These are phyloP conservation scores for Calycina marina DNA, from an alignment of 2,329 filamentous ascomycete species.

Conservation along the genomic window DNA sequence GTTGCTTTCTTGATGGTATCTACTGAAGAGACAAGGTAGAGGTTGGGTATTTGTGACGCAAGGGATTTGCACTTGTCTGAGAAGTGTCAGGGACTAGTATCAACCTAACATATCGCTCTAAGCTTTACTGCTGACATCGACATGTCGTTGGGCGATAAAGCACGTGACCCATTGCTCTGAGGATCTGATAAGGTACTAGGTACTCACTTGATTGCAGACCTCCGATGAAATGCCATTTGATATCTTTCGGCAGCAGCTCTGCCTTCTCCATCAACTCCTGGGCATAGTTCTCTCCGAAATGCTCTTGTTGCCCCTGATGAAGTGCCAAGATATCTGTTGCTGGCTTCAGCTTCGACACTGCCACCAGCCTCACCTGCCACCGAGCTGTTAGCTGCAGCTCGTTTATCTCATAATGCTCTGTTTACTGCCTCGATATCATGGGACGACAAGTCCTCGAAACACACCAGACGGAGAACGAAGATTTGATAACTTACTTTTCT, in stretches of 20 bases:
- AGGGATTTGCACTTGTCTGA: constrained; percentile 82
- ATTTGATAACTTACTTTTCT: constrained; percentile 37
- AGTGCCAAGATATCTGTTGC: constrained; percentile 80
- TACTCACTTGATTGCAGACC: constrained; percentile 61
- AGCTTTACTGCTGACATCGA: neutral
- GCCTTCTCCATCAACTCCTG: constrained; percentile 84
- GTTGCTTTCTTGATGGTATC: constrained; percentile 80
- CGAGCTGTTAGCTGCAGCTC: too few species aligned
- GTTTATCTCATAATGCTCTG: too few species aligned
- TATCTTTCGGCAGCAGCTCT: constrained; percentile 55
- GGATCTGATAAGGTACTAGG: neutral
- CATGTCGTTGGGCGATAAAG: too few species aligned
- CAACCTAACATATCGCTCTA: neutral
- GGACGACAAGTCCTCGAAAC: neutral
- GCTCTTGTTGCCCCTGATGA: constrained; percentile 50
- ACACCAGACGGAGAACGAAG: neutral
- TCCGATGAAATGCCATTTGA: constrained; percentile 95
- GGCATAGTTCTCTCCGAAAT: constrained; percentile 96
- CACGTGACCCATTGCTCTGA: too few species aligned
- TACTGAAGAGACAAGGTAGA: constrained; percentile 84
- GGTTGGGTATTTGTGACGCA: constrained; percentile 67
- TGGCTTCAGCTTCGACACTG: constrained; percentile 93
- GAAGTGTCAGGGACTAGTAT: neutral
- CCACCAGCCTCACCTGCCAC: constrained; percentile 67
- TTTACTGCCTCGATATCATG: neutral